A percentile compares a stretch with the other conserved stretches of the same genome.
phyloP scores from a whole-genome alignment of 768 basidiomycete species.

The Tricholoma sp. region DNA sequence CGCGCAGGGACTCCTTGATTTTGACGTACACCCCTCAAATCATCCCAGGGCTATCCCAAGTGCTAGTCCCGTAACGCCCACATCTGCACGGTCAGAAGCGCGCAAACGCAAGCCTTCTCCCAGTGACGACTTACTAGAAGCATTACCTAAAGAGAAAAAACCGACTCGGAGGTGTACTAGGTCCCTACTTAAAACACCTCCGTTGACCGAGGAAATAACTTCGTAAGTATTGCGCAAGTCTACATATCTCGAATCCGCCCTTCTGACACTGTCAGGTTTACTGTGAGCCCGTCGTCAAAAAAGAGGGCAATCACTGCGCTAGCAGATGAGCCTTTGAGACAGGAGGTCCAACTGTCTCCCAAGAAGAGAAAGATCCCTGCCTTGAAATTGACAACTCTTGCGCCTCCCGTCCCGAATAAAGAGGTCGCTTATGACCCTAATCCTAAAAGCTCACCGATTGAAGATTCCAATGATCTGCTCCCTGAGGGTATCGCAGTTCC shows the following conservation, averaged over 20 bases:
- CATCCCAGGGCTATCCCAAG: not conserved
- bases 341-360: not conserved
- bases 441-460: slow-evolving; percentile 29
- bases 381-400: slow-evolving; percentile 8
- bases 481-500: slow-evolving; percentile 2
- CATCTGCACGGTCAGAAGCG: not conserved
- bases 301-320: not conserved
- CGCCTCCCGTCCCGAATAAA: not conserved
- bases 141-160: not conserved
- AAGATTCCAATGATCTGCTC: slow-evolving; percentile 21
- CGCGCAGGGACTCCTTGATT: not conserved
- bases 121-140: not conserved
- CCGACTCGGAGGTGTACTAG: not conserved
- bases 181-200: not conserved
- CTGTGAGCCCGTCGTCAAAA: slow-evolving; percentile 1
- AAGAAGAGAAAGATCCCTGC: slow-evolving; percentile 10
- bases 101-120: slow-evolving; percentile 7
- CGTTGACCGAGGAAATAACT: slow-evolving; percentile 17
- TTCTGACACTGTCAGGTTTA: slow-evolving; percentile 9
- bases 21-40: not conserved
- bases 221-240: slow-evolving; percentile 7
- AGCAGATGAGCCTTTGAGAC: not conserved
- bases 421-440: slow-evolving; percentile 1
- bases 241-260: not conserved
- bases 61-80: not conserved